Percentiles rank a stretch among this genome's conserved stretches.
Conservation (phyloP, 768 basidiomycete species). For the Cytidiella melzeri region DNA sequence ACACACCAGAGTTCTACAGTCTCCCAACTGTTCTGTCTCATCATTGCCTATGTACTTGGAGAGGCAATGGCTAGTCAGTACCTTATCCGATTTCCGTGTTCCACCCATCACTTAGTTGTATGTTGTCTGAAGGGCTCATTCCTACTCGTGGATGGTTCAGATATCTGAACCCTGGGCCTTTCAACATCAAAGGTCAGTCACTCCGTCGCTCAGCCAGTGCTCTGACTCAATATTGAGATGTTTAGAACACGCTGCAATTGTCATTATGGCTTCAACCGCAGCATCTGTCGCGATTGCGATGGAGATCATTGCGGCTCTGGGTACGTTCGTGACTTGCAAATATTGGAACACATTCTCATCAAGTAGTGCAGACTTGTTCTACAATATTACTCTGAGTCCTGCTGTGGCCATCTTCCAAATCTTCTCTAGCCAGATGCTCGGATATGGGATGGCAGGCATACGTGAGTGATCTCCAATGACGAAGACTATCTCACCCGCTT, state of each 20-base stretch:
- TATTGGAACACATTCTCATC: background rate
- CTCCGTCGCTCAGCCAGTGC: background rate
- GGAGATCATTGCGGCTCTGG: slow-evolving; percentile 52
- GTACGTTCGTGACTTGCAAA: slow-evolving; percentile 18
- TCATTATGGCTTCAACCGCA: slow-evolving; percentile 55
- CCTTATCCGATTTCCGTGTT: too few relatives aligned
- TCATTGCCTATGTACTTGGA: slow-evolving; percentile 49
- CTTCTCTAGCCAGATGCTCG: slow-evolving; percentile 41
- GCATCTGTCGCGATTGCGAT: slow-evolving; percentile 51
- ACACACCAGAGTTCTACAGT: slow-evolving; percentile 45
- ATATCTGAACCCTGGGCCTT: slow-evolving; percentile 57
- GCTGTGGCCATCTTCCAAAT: slow-evolving; percentile 50
- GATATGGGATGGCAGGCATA: slow-evolving; percentile 25
- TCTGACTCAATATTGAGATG: slow-evolving; percentile 17
- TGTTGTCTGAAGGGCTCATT: slow-evolving; percentile 27
- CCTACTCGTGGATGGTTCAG: slow-evolving; percentile 41
- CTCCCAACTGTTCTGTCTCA: slow-evolving; percentile 48
- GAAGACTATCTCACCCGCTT: background rate
- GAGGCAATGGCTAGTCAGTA: slow-evolving; percentile 39
- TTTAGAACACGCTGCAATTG: slow-evolving; percentile 54
- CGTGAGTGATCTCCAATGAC: slow-evolving; percentile 12
- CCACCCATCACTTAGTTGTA: slow-evolving; percentile 6
- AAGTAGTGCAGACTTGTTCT: slow-evolving; percentile 38
- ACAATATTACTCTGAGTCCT: slow-evolving; percentile 40
- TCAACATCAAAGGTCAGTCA: slow-evolving; percentile 44